Evolutionary conservation across 495 filamentous ascomycete species (phyloP).

Genomic region (Aspergillus mulundensis): DNA sequence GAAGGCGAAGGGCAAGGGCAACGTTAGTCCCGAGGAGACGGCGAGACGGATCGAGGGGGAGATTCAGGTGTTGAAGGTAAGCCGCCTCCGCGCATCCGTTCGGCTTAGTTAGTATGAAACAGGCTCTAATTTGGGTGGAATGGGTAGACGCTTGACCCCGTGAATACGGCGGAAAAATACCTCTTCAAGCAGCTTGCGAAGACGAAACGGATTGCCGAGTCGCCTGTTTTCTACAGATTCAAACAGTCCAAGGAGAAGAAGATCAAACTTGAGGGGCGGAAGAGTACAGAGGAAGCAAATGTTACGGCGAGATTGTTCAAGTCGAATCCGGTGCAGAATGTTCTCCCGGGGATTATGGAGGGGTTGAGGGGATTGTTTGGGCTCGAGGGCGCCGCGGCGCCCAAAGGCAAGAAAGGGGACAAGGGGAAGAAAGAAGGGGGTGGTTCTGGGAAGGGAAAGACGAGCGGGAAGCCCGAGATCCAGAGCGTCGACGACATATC

Average conservation of each 20-base stretch:
- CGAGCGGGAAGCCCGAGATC: background rate
- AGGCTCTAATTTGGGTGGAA: conserved; percentile 18
- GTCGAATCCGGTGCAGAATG: conserved; percentile 66
- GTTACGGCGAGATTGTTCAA: conserved; percentile 79
- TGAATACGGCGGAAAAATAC: conserved; percentile 60
- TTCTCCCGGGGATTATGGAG: conserved; percentile 56
- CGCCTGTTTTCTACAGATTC: conserved; percentile 41
- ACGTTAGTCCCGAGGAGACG: conserved; percentile 8
- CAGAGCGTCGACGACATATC: background rate
- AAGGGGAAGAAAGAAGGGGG: conserved; percentile 1
- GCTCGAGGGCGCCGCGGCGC: conserved; percentile 40
- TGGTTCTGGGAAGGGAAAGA: background rate
- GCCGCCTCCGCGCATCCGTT: background rate
- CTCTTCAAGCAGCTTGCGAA: conserved; percentile 72
- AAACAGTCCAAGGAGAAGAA: conserved; percentile 26
- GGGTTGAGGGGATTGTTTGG: conserved; percentile 60
- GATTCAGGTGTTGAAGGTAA: conserved; percentile 70
- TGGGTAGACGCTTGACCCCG: conserved; percentile 55
- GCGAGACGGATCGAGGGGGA: conserved; percentile 65
- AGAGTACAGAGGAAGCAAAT: conserved; percentile 59
- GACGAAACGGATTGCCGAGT: conserved; percentile 62
- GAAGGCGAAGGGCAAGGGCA: background rate
- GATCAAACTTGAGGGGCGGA: conserved; percentile 30
- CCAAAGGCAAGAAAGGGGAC: conserved; percentile 17
- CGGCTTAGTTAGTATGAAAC: no score